A percentile compares a stretch with the other conserved stretches of the same genome.
Conservation (phyloP, 2,329 filamentous ascomycete species). For the Botrytis porri region DNA sequence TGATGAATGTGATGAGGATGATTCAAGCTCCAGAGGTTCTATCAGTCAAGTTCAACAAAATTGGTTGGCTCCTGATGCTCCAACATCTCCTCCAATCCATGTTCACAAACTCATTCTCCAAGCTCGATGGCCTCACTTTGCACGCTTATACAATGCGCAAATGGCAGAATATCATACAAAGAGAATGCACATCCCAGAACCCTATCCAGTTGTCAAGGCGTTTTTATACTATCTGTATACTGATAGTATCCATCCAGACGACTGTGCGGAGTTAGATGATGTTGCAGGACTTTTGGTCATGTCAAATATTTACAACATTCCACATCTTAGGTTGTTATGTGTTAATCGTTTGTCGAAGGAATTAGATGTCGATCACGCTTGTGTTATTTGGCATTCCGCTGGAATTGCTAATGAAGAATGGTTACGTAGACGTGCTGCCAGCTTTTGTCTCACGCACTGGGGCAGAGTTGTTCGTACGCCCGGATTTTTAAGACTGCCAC, state of each 20-base stretch:
- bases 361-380: constrained; percentile 90
- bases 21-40: constrained; percentile 46
- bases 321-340: constrained; percentile 83
- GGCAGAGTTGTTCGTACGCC: constrained; percentile 86
- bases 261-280: constrained; percentile 68
- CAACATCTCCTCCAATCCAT: constrained; percentile 80
- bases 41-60: constrained; percentile 40
- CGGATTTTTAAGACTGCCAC: constrained; percentile 78
- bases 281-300: constrained; percentile 94
- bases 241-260: constrained; percentile 70
- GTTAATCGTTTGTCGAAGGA: constrained; percentile 88
- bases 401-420: constrained; percentile 88
- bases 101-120: constrained; percentile 94
- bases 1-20: constrained; percentile 64
- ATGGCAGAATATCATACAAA: constrained; percentile 98
- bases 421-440: constrained; percentile 83
- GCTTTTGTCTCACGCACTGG: constrained; percentile 91
- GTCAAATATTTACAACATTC: constrained; percentile 98
- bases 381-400: constrained; percentile 93
- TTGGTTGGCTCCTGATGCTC: constrained; percentile 59
- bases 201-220: constrained; percentile 87
- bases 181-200: constrained; percentile 96
- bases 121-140: constrained; percentile 95
- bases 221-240: constrained; percentile 98
- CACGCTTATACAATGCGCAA: constrained; percentile 83